Conservation (phyloP, 2,329 filamentous ascomycete genomes). For the Teratosphaeria viscida region DNA sequence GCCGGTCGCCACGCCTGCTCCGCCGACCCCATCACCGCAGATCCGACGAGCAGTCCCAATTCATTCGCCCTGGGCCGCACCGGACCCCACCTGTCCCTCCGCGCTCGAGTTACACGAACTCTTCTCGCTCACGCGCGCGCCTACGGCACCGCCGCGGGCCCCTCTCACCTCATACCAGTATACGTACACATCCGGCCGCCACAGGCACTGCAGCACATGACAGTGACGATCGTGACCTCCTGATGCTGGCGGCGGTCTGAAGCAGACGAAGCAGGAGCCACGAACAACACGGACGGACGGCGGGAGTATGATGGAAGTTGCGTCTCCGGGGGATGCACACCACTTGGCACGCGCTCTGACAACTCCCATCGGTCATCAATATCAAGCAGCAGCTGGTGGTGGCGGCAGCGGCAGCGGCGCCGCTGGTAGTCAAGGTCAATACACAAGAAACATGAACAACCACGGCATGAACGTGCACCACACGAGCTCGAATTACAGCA, state of each 20-base stretch:
- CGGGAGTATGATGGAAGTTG: not conserved
- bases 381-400: not conserved
- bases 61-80: not conserved
- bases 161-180: not conserved
- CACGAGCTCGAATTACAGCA: constrained; percentile 37
- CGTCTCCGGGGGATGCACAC: not conserved
- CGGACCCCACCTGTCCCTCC: not conserved
- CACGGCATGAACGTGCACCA: constrained; percentile 27
- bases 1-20: not conserved
- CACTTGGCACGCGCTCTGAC: not conserved
- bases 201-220: not conserved
- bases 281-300: not conserved
- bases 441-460: constrained; percentile 2
- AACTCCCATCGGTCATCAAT: not conserved
- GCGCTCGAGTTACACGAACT: not conserved
- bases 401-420: not conserved
- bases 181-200: not conserved
- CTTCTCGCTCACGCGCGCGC: not conserved
- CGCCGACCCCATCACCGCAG: not conserved
- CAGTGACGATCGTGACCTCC: not conserved
- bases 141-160: not conserved
- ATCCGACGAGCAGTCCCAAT: not conserved
- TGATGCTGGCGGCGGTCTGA: not conserved
- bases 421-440: not conserved
- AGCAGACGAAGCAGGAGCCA: not conserved